Evolutionary conservation across 2,329 filamentous ascomycete genomes (phyloP).

Genomic region (Colletotrichum sp.): DNA sequence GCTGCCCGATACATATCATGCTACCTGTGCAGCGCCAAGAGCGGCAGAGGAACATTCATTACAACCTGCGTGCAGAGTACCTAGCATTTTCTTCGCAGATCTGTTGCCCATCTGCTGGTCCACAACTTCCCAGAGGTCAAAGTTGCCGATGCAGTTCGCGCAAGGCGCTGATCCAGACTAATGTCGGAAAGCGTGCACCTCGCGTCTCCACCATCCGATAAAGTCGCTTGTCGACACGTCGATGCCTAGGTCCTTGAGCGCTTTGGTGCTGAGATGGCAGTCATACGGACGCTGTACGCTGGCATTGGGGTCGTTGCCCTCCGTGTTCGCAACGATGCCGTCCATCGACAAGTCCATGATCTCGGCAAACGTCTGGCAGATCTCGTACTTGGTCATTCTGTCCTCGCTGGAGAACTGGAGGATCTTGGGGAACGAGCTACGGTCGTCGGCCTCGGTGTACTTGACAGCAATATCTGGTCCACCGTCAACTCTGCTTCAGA

Average conservation of each 20-base stretch:
- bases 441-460: slow-evolving; percentile 61
- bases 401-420: slow-evolving; percentile 91
- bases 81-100: not conserved
- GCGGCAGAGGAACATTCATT: not conserved
- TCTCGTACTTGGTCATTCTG: slow-evolving; percentile 87
- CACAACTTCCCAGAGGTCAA: not conserved
- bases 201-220: slow-evolving; percentile 77
- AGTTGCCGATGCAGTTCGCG: not conserved
- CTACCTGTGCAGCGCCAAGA: not conserved
- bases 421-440: slow-evolving; percentile 65
- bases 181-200: slow-evolving; percentile 64
- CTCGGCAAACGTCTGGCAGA: slow-evolving; percentile 77
- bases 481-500: slow-evolving; percentile 7
- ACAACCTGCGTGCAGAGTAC: not conserved
- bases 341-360: slow-evolving; percentile 78
- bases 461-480: slow-evolving; percentile 71
- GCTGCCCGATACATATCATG: not conserved
- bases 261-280: slow-evolving; percentile 82
- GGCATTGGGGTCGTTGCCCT: slow-evolving; percentile 75
- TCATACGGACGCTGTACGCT: slow-evolving; percentile 83
- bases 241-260: slow-evolving; percentile 75
- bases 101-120: not conserved
- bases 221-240: slow-evolving; percentile 79
- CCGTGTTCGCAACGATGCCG: slow-evolving; percentile 71
- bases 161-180: slow-evolving; percentile 32